Conservation (phyloP, 192 early-diverging fungal genomes). For the Backusella macrospora region DNA sequence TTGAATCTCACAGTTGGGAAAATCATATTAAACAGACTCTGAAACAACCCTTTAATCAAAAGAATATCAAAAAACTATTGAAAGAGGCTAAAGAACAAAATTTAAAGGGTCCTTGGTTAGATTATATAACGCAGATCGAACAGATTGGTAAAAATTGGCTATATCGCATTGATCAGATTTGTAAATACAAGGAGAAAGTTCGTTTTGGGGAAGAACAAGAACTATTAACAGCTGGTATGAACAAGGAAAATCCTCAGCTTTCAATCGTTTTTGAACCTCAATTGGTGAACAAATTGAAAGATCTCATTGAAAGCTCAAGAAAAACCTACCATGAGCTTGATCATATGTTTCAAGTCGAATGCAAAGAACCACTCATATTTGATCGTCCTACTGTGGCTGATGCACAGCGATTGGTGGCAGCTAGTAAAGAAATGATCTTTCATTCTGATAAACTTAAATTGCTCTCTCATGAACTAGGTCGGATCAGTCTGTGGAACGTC, state of each 20-base stretch:
- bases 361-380: not conserved
- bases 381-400: constrained; percentile 17
- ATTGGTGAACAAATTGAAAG: constrained; percentile 51
- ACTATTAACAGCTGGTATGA: not conserved
- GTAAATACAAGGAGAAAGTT: constrained; percentile 18
- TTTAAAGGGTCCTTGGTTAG: not conserved
- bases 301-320: constrained; percentile 42
- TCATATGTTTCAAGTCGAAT: not conserved
- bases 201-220: not conserved
- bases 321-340: not conserved
- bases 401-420: constrained; percentile 4
- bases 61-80: constrained; percentile 6
- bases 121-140: not conserved
- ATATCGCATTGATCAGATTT: constrained; percentile 5
- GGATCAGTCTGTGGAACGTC: constrained; percentile 13
- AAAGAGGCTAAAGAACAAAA: not conserved
- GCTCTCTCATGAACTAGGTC: not conserved
- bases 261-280: constrained; percentile 6
- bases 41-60: not conserved
- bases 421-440: constrained; percentile 6
- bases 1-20: not conserved
- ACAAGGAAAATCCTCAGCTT: not conserved
- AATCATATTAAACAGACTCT: not conserved
- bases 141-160: not conserved
- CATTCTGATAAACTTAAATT: not conserved